A percentile compares a stretch with the other conserved stretches of the same genome.
Evolutionary conservation across 306 rosid species (phyloP).

Genomic region (Pyrus communis): DNA sequence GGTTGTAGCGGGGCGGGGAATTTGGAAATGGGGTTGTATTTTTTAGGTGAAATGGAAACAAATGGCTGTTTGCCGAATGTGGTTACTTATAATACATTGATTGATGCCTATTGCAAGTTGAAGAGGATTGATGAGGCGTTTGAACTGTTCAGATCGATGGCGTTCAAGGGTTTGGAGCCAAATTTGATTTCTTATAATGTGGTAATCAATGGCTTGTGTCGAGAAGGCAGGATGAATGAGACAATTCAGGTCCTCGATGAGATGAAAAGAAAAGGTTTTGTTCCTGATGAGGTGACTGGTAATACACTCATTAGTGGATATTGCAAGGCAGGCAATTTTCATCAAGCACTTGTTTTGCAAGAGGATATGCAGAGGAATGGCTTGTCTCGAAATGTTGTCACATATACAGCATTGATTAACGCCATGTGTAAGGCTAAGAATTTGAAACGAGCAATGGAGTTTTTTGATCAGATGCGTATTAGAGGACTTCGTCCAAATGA

Average conservation of each 20-base stretch:
- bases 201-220: conserved; percentile 67
- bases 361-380: conserved; percentile 70
- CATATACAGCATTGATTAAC: conserved; percentile 71
- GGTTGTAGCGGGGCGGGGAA: conserved; percentile 45
- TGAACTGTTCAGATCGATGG: conserved; percentile 44
- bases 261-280: conserved; percentile 51
- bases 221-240: conserved; percentile 57
- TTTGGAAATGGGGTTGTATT: conserved; percentile 37
- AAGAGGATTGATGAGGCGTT: conserved; percentile 49
- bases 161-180: conserved; percentile 43
- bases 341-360: conserved; percentile 64
- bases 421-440: conserved; percentile 78
- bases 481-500: conserved; percentile 71
- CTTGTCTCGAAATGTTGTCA: conserved; percentile 68
- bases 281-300: conserved; percentile 62
- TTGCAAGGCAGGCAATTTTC: conserved; percentile 76
- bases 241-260: conserved; percentile 40
- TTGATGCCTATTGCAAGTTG: conserved; percentile 52
- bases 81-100: conserved; percentile 68
- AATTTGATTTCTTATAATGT: conserved; percentile 76
- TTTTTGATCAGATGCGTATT: conserved; percentile 57
- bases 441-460: conserved; percentile 57
- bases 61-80: conserved; percentile 63
- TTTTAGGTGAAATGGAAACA: conserved; percentile 59
- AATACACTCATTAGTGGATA: conserved; percentile 74